phyloP scores from a whole-genome alignment of 305 asterid genomes.

The Solanum hybrid region DNA sequence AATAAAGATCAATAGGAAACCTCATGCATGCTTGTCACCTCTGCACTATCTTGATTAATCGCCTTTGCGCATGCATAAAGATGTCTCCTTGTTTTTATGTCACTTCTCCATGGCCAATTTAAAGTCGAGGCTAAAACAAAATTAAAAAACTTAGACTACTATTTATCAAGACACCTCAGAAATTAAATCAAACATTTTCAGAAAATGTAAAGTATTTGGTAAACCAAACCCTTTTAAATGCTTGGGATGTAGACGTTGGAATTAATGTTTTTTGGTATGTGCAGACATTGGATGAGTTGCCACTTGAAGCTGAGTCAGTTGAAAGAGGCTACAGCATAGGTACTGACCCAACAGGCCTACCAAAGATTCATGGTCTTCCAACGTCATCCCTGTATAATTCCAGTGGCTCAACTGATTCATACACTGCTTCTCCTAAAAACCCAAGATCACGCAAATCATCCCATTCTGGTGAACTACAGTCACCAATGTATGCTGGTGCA shows the following conservation, averaged over 20 bases:
- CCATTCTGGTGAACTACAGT: constrained; percentile 71
- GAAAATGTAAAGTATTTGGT: neutral
- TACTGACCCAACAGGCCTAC: constrained; percentile 73
- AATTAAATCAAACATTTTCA: neutral
- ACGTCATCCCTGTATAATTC: constrained; percentile 55
- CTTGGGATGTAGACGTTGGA: neutral
- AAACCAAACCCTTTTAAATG: neutral
- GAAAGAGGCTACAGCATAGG: constrained; percentile 73
- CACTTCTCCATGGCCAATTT: neutral
- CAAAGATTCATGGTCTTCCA: constrained; percentile 87
- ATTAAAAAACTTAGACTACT: neutral
- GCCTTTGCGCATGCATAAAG: too few relatives aligned
- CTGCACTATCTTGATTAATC: too few relatives aligned
- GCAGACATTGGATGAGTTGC: constrained; percentile 78
- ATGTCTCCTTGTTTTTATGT: too few relatives aligned
- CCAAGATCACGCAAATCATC: constrained; percentile 53
- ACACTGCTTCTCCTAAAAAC: constrained; percentile 47
- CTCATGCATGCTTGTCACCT: too few relatives aligned
- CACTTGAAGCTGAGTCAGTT: constrained; percentile 72
- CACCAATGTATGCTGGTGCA: constrained; percentile 32
- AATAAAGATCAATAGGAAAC: neutral
- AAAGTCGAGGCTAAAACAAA: neutral
- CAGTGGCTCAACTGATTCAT: constrained; percentile 42
- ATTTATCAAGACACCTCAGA: neutral
- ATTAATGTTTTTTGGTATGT: neutral